These are phyloP conservation scores for Verbascum thapsus DNA, from an alignment of 257 asterid species.

Conservation along the genomic window DNA sequence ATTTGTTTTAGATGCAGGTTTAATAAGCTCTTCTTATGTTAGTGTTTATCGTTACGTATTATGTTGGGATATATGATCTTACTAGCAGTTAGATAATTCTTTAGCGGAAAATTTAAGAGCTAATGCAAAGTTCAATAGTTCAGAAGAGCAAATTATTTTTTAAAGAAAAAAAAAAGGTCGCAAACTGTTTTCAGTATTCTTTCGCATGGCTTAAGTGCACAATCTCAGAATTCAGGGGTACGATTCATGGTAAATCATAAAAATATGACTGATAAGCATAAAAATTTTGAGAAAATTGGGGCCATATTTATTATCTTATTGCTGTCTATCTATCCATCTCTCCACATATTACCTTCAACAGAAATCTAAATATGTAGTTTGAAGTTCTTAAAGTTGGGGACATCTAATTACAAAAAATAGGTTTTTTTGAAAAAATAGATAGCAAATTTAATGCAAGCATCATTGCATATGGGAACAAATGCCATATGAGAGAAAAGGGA, in stretches of 20 bases:
- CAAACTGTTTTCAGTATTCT: neutral
- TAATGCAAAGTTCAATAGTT: neutral
- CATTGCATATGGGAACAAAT: neutral
- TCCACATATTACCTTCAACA: neutral
- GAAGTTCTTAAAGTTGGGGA: neutral
- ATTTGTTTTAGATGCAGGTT: neutral
- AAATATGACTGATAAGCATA: neutral
- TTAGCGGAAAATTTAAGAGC: neutral
- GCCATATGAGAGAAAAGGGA: neutral
- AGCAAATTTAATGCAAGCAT: neutral
- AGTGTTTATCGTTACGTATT: neutral
- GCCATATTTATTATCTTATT: neutral
- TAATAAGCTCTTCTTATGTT: neutral
- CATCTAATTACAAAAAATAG: neutral
- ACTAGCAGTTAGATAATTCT: neutral
- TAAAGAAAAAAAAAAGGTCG: neutral
- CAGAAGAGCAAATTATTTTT: neutral
- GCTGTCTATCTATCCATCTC: no score
- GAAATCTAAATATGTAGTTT: neutral
- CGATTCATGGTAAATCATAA: neutral
- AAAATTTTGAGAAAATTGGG: neutral
- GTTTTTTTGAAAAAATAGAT: no score
- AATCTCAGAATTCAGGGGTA: neutral
- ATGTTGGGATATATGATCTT: neutral
- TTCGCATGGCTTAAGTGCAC: conserved; percentile 13